These are phyloP conservation scores for Arthrobotrys entomopaga DNA, from an alignment of 2,329 filamentous ascomycete species.

Conservation along the genomic window DNA sequence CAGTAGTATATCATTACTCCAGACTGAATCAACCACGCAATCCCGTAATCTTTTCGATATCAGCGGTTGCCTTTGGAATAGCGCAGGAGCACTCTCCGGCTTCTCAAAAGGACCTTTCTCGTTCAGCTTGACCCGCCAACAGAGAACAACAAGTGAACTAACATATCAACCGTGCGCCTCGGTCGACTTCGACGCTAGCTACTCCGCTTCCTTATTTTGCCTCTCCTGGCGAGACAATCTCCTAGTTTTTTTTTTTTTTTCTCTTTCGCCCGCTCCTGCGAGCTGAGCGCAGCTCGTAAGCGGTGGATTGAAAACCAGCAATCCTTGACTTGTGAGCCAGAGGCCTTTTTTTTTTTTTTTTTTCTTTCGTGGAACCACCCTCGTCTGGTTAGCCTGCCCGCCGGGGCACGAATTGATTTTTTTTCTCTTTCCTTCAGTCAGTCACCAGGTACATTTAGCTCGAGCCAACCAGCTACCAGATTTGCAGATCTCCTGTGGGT, in stretches of 20 bases:
- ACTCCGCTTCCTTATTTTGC: conserved; percentile 49
- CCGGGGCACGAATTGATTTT: conserved; percentile 40
- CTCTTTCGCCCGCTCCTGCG: conserved; percentile 41
- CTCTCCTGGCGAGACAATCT: no score
- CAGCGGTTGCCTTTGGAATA: conserved; percentile 25
- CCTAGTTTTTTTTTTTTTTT: no score
- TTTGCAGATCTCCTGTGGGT: conserved; percentile 54
- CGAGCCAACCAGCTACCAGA: conserved; percentile 41
- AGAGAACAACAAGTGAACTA: conserved; percentile 1
- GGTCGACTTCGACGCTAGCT: conserved; percentile 33
- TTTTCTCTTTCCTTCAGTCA: conserved; percentile 53
- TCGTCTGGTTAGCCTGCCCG: conserved; percentile 37
- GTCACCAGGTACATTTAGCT: conserved; percentile 44
- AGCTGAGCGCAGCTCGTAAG: conserved; percentile 40
- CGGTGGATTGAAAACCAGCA: conserved; percentile 39
- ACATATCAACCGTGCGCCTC: conserved; percentile 35
- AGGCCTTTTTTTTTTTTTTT: conserved; percentile 51
- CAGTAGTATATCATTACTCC: not conserved
- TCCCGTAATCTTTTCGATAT: conserved; percentile 20
- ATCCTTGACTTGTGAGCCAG: conserved; percentile 27
- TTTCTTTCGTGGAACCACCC: conserved; percentile 39
- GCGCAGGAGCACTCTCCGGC: not conserved
- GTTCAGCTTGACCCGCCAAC: not conserved
- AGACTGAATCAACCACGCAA: conserved; percentile 6
- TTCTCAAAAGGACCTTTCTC: not conserved